phyloP scores from a whole-genome alignment of 1,284 basidiomycete species.

The Vanrija pseudolonga region DNA sequence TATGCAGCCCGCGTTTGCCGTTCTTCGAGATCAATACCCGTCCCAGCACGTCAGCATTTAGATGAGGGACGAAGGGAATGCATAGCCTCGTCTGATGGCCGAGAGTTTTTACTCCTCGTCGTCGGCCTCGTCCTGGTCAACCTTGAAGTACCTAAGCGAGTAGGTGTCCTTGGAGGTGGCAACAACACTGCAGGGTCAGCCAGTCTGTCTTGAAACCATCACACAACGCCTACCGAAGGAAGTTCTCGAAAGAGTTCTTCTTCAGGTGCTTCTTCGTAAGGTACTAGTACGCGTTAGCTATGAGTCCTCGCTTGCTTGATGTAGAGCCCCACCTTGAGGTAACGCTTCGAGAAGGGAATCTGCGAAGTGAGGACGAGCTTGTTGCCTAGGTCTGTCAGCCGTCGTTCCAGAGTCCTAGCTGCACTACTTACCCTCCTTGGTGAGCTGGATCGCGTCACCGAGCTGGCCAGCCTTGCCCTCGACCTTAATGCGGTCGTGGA shows the following conservation, averaged over 20 bases:
- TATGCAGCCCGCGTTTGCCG: too few relatives aligned
- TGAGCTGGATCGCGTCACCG: conserved; percentile 76
- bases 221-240: conserved; percentile 37
- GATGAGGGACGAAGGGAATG: too few relatives aligned
- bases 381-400: conserved; percentile 54
- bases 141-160: conserved; percentile 90
- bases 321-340: conserved; percentile 48
- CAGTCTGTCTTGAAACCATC: too few relatives aligned
- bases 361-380: conserved; percentile 76
- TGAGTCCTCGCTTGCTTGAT: too few relatives aligned
- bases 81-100: too few relatives aligned
- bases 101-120: conserved; percentile 48
- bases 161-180: conserved; percentile 85
- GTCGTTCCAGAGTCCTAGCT: too few relatives aligned
- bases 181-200: conserved; percentile 60
- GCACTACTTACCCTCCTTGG: conserved; percentile 65
- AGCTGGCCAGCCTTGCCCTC: conserved; percentile 67
- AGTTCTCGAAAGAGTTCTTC: conserved; percentile 50
- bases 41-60: background rate
- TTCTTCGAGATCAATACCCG: background rate
- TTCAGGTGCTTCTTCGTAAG: conserved; percentile 95
- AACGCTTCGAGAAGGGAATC: conserved; percentile 86
- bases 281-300: conserved; percentile 58
- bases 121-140: conserved; percentile 64
- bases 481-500: conserved; percentile 91